These are phyloP conservation scores for Lobosporangium transversale DNA, from an alignment of 192 early-diverging fungal species.

Conservation along the genomic window DNA sequence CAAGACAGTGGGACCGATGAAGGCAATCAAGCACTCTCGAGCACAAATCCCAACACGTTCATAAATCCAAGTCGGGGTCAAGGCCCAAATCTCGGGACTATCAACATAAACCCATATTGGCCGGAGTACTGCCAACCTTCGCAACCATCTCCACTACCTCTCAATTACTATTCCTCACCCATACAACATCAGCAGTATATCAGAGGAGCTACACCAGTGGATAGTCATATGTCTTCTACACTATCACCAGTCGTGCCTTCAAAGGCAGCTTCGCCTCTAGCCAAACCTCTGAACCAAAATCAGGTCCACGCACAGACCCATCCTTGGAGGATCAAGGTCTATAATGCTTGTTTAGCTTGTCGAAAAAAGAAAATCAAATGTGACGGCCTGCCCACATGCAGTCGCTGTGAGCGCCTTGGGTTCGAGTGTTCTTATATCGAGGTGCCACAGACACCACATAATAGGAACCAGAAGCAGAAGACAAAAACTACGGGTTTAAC, in stretches of 20 bases:
- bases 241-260: not conserved
- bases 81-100: not conserved
- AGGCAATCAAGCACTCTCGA: not conserved
- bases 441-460: constrained; percentile 28
- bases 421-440: constrained; percentile 51
- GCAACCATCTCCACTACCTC: constrained; percentile 5
- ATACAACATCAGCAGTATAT: constrained; percentile 14
- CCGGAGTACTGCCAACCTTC: constrained; percentile 22
- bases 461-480: constrained; percentile 5
- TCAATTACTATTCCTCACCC: constrained; percentile 22
- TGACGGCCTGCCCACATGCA: constrained; percentile 53
- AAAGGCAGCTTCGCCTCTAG: not conserved
- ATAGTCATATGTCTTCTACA: not conserved
- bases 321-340: constrained; percentile 56
- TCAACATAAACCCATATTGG: constrained; percentile 22
- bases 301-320: constrained; percentile 48
- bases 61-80: not conserved
- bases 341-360: constrained; percentile 55
- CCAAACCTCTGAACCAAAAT: constrained; percentile 36
- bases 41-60: not conserved
- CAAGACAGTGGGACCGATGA: not conserved
- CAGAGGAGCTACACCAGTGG: not conserved
- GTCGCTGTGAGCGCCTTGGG: constrained; percentile 47
- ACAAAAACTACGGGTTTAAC: not conserved
- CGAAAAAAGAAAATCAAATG: constrained; percentile 58